Base-by-base conservation (phyloP, 106 monocot genomes). In the Platanthera zijinensis region DNA sequence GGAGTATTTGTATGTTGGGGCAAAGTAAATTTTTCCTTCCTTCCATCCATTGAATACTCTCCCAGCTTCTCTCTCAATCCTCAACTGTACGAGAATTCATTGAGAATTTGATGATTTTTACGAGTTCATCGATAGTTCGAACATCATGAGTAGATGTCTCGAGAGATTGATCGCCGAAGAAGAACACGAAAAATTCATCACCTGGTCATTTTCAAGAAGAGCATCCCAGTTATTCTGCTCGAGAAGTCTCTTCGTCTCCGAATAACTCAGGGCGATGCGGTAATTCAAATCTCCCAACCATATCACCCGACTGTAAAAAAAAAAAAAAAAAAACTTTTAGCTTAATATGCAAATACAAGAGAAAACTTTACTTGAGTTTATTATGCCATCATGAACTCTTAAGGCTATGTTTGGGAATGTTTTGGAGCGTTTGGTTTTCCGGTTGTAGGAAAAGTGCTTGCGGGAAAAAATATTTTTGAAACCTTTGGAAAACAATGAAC, bases 201-300 rank as follows among this genome's bases (percentile, higher is more conserved):
- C 87, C 82, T 84, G 90, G 75, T 90, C 90, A 15, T 90, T 87
- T 76, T 90, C 84, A 51, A 90, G 57, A 11, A 90, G 89, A 14
- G 79, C 79, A 78, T 82, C 84, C 86, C 84, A 86, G 46, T 90
- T 71, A 51, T 81, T 87, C 0, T 84, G 51, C 71, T 84, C 80
- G 39, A 90, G 80, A 22, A 86, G 84, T 39, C 72, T 82, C 52
- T 62, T 79, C 3, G 89, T 80, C 78, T 86, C 86, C 0, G n/a
- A 13, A 61, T 90, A 90, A 77, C 82, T 83, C 75, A 90, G 62
- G 5, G 80, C 78, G 75, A 90, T 84, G 54, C 89, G 84, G 54
- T 90, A 90, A 52, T 90, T 90, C 69, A 90, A 75, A 54, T 90
- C 86, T 3, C 90, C 90, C 0, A 90, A 50, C 90, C 90, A 90